These are phyloP conservation scores for Monosporascus sp. DNA, from an alignment of 2,329 filamentous ascomycete species.

Conservation along the genomic window DNA sequence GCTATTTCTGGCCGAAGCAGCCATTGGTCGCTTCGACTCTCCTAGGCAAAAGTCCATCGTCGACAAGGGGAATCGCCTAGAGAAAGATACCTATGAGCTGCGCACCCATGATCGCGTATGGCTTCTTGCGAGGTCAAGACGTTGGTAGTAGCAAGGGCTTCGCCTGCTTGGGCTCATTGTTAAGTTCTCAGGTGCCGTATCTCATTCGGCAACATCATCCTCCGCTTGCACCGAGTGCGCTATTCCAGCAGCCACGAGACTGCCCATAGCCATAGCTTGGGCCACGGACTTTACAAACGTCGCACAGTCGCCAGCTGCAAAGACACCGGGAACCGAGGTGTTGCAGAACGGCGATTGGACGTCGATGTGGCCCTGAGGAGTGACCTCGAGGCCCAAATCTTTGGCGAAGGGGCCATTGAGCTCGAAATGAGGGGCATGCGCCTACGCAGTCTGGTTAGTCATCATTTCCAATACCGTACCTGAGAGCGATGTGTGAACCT, in stretches of 20 bases:
- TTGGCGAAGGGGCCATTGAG: conserved; percentile 35
- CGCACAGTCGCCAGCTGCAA: conserved; percentile 46
- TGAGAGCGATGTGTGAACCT: conserved; percentile 1
- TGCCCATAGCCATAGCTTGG: conserved; percentile 21
- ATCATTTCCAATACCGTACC: neutral
- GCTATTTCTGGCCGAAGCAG: too few relatives aligned
- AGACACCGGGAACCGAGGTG: conserved; percentile 45
- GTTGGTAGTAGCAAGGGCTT: neutral
- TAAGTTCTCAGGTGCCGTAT: too few relatives aligned
- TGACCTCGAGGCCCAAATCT: conserved; percentile 39
- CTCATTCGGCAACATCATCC: conserved; percentile 15
- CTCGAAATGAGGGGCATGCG: conserved; percentile 30
- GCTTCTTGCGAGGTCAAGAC: too few relatives aligned
- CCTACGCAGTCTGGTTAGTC: conserved; percentile 7
- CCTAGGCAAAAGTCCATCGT: too few relatives aligned
- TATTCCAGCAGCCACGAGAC: conserved; percentile 13
- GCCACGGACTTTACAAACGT: conserved; percentile 20
- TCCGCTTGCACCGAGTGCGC: conserved; percentile 17
- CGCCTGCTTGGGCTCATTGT: too few relatives aligned
- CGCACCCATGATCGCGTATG: too few relatives aligned
- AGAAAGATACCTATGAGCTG: too few relatives aligned
- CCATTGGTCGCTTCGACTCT: too few relatives aligned
- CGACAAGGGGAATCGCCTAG: too few relatives aligned
- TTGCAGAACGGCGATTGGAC: conserved; percentile 38
- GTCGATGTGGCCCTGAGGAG: conserved; percentile 37